These are phyloP conservation scores for Teratosphaeria gauchensis DNA, from an alignment of 2,329 filamentous ascomycete genomes.

Conservation along the genomic window DNA sequence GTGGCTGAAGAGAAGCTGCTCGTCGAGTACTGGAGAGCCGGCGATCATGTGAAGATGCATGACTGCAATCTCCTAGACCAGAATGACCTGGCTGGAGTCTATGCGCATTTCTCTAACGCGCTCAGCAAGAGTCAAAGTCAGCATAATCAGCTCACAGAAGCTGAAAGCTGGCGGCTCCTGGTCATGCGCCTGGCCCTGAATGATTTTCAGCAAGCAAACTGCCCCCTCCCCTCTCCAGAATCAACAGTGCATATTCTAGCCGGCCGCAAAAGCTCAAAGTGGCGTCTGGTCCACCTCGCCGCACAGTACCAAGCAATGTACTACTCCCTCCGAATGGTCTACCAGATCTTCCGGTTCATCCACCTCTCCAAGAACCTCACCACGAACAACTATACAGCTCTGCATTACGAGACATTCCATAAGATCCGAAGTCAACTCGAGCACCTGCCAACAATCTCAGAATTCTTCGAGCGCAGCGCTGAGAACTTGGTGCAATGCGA, in stretches of 20 bases:
- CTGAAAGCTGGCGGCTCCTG: constrained; percentile 13
- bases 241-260: constrained; percentile 18
- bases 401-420: background rate
- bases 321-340: constrained; percentile 35
- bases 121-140: background rate
- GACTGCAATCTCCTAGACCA: constrained; percentile 1
- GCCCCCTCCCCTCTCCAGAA: constrained; percentile 9
- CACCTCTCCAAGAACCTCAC: background rate
- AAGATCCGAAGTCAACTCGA: constrained; percentile 1
- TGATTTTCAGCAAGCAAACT: constrained; percentile 6
- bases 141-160: background rate
- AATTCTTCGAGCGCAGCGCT: constrained; percentile 8
- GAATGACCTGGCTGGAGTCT: background rate
- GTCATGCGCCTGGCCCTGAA: constrained; percentile 11
- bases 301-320: constrained; percentile 33
- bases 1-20: constrained; percentile 10
- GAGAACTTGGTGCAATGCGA: background rate
- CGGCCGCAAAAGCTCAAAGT: constrained; percentile 24
- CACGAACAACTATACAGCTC: background rate
- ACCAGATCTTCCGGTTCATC: constrained; percentile 24
- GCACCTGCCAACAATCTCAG: constrained; percentile 12
- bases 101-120: background rate
- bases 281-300: constrained; percentile 30
- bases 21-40: constrained; percentile 31
- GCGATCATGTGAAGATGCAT: constrained; percentile 14